These are phyloP conservation scores for Microsporum canis DNA, from an alignment of 2,329 filamentous ascomycete genomes.

Conservation along the genomic window DNA sequence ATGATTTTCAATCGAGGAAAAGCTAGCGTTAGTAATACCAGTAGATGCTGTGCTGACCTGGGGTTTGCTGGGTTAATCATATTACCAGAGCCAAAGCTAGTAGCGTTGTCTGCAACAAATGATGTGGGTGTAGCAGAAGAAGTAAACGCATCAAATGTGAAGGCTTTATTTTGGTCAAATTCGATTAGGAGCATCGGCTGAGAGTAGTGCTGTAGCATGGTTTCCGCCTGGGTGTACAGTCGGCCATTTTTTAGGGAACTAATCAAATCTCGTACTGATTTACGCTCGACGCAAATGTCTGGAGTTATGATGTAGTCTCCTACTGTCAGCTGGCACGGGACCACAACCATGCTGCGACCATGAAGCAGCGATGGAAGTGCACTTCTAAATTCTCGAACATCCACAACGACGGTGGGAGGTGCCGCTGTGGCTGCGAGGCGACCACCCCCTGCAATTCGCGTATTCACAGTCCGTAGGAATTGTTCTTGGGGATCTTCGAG, in stretches of 20 bases:
- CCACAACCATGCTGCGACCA: conserved; percentile 73
- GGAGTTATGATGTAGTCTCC: conserved; percentile 93
- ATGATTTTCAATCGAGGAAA: conserved; percentile 85
- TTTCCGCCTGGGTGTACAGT: conserved; percentile 81
- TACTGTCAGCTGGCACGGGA: conserved; percentile 92
- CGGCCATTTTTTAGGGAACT: conserved; percentile 84
- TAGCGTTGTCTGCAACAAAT: conserved; percentile 44
- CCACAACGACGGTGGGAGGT: conserved; percentile 82
- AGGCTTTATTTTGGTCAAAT: conserved; percentile 94
- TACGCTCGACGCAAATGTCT: conserved; percentile 84
- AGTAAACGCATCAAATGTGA: conserved; percentile 66
- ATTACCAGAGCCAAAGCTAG: conserved; percentile 46
- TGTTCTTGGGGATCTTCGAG: conserved; percentile 75
- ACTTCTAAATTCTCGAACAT: conserved; percentile 91
- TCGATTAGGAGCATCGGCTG: conserved; percentile 87
- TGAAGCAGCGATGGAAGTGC: conserved; percentile 84
- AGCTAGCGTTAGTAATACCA: conserved; percentile 82
- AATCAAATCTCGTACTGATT: conserved; percentile 83
- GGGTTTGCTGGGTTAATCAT: conserved; percentile 52
- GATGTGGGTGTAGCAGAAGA: conserved; percentile 31
- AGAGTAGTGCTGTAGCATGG: conserved; percentile 90
- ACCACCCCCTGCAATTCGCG: conserved; percentile 87
- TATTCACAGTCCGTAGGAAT: conserved; percentile 92
- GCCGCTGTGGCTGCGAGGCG: conserved; percentile 70
- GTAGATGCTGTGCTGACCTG: conserved; percentile 77